Percentiles rank a stretch among this genome's conserved stretches.
Conservation (phyloP, 2,329 filamentous ascomycete species). For the Colletotrichum neosansevieriae region DNA sequence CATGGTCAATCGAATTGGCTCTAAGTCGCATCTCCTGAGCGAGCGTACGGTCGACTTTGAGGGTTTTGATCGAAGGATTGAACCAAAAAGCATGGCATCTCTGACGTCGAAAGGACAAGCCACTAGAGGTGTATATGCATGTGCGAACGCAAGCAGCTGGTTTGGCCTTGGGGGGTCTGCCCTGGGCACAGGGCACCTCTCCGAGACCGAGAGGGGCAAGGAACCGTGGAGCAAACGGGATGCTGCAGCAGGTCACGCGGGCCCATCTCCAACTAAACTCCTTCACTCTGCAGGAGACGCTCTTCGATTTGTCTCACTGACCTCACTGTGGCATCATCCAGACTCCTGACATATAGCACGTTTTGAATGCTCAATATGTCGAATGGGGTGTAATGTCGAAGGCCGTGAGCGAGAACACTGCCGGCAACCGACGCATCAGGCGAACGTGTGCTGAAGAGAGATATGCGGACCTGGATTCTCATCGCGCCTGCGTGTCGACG, state of each 20-base stretch:
- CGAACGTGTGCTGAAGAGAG: conserved; percentile 15
- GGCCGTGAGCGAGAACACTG: conserved; percentile 21
- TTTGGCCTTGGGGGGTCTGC: conserved; percentile 29
- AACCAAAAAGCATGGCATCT: neutral
- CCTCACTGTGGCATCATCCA: conserved; percentile 37
- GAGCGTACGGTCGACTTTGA: no score
- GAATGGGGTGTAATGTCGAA: conserved; percentile 17
- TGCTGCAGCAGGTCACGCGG: conserved; percentile 38
- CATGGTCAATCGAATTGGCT: neutral
- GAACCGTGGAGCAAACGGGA: conserved; percentile 27
- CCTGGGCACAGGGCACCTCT: conserved; percentile 33
- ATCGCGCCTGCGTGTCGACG: conserved; percentile 14
- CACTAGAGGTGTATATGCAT: conserved; percentile 9
- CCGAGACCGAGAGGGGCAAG: conserved; percentile 38
- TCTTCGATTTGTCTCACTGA: conserved; percentile 26
- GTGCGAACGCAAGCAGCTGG: conserved; percentile 35
- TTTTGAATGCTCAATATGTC: conserved; percentile 2
- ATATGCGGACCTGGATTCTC: conserved; percentile 6
- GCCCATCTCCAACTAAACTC: conserved; percentile 22
- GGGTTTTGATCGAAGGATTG: neutral
- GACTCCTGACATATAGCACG: conserved; percentile 23
- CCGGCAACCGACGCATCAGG: conserved; percentile 29
- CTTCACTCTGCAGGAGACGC: conserved; percentile 4
- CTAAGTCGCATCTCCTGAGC: neutral
- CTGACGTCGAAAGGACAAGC: conserved; percentile 14